Conservation (phyloP, 805 yeast genomes). For the Lipomyces starkeyi region DNA sequence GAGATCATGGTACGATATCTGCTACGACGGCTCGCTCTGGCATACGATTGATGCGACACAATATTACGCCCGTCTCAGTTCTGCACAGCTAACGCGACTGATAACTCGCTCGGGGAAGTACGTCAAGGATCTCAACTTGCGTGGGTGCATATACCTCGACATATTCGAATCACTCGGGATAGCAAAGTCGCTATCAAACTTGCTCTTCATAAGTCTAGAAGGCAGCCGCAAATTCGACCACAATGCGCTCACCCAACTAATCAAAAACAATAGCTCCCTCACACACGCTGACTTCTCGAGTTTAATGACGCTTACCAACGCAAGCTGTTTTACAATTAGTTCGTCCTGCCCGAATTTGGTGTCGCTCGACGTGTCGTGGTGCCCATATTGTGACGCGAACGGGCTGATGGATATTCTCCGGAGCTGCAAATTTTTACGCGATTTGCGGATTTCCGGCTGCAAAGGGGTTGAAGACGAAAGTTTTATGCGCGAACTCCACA, state of each 20-base stretch:
- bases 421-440: conserved; percentile 14
- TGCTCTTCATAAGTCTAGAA: conserved; percentile 26
- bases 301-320: conserved; percentile 21
- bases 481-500: conserved; percentile 22
- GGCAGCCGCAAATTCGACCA: conserved; percentile 29
- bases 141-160: conserved; percentile 28
- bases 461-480: conserved; percentile 18
- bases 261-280: conserved; percentile 19
- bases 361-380: conserved; percentile 28
- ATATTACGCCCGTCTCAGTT: conserved; percentile 17
- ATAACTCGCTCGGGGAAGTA: conserved; percentile 19
- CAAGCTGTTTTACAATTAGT: conserved; percentile 26
- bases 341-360: conserved; percentile 21
- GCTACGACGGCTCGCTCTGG: conserved; percentile 35
- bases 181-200: conserved; percentile 15
- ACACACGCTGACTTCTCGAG: conserved; percentile 18
- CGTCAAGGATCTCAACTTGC: conserved; percentile 24
- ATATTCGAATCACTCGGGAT: conserved; percentile 15
- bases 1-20: conserved; percentile 21
- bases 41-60: conserved; percentile 18
- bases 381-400: conserved; percentile 19
- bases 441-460: conserved; percentile 17
- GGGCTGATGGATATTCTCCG: conserved; percentile 27
- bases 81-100: conserved; percentile 17
- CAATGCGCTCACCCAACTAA: conserved; percentile 29